Evolutionary conservation across 1,284 basidiomycete genomes (phyloP).

Genomic region (Cutaneotrichosporon cavernicola): DNA sequence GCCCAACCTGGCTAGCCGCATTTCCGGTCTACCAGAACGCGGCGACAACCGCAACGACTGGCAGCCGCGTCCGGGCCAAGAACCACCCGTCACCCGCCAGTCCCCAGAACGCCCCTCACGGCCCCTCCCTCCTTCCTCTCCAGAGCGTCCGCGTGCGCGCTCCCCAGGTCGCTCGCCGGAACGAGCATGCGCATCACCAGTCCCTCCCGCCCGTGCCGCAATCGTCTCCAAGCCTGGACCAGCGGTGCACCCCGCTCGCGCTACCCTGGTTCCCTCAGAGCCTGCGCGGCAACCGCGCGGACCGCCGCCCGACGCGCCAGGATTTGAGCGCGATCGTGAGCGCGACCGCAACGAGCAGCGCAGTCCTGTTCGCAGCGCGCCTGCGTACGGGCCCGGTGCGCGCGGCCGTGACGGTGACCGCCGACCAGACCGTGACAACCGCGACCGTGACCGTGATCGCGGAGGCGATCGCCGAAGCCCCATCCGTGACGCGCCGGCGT

Average conservation of each 20-base stretch:
- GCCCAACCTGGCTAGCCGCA: neutral
- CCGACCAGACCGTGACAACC: neutral
- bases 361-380: neutral
- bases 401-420: neutral
- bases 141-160: neutral
- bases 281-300: slow-evolving; percentile 13
- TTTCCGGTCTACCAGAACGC: neutral
- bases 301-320: neutral
- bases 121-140: no score
- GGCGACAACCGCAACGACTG: neutral
- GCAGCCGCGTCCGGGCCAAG: neutral
- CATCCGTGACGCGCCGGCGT: neutral
- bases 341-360: slow-evolving; percentile 3
- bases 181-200: neutral
- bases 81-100: neutral
- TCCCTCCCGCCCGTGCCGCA: neutral
- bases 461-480: slow-evolving; percentile 1
- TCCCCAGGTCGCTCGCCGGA: neutral
- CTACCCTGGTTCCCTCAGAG: neutral
- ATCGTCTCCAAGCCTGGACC: neutral
- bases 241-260: neutral
- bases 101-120: slow-evolving; percentile 1
- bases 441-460: slow-evolving; percentile 3
- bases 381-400: slow-evolving; percentile 2
- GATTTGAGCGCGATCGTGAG: slow-evolving; percentile 9